Percentiles rank a stretch among this genome's conserved stretches.
phyloP scores from a whole-genome alignment of 106 monocot species.

The Dendrobium officinale region DNA sequence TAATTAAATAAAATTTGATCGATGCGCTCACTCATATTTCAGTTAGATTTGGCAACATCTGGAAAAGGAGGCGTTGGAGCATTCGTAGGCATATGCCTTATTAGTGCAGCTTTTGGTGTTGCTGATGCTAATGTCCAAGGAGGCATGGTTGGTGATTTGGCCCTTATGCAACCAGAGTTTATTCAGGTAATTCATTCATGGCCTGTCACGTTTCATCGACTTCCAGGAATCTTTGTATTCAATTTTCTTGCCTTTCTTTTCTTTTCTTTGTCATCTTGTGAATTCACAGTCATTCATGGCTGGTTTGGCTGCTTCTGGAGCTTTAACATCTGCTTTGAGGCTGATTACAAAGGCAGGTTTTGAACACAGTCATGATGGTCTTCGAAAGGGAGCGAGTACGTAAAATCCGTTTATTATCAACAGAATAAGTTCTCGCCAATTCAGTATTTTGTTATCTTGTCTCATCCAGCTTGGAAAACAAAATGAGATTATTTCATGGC shows the following conservation, averaged over 20 bases:
- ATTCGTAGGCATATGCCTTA: slow-evolving; percentile 40
- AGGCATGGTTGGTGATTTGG: slow-evolving; percentile 65
- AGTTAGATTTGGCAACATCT: slow-evolving; percentile 57
- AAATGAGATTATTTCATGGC: not conserved
- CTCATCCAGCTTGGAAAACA: not conserved
- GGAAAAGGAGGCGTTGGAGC: slow-evolving; percentile 45
- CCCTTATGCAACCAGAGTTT: slow-evolving; percentile 59
- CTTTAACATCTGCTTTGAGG: slow-evolving; percentile 52
- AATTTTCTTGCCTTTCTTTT: not conserved
- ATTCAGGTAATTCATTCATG: slow-evolving; percentile 27
- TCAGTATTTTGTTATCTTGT: not conserved
- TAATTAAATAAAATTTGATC: not conserved
- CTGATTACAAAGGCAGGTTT: slow-evolving; percentile 54
- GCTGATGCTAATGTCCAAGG: slow-evolving; percentile 61
- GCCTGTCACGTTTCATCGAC: not conserved
- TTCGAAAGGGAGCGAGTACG: slow-evolving; percentile 66
- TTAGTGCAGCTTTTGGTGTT: slow-evolving; percentile 56
- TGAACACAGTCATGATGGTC: slow-evolving; percentile 37
- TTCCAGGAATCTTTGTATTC: not conserved
- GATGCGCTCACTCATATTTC: not conserved
- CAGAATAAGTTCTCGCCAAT: not conserved
- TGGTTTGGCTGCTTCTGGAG: slow-evolving; percentile 57
- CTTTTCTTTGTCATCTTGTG: not conserved
- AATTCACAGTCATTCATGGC: slow-evolving; percentile 46
- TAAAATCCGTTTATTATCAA: not conserved